Evolutionary conservation across 805 yeast species (phyloP).

Genomic region (Starmerella kuoi): DNA sequence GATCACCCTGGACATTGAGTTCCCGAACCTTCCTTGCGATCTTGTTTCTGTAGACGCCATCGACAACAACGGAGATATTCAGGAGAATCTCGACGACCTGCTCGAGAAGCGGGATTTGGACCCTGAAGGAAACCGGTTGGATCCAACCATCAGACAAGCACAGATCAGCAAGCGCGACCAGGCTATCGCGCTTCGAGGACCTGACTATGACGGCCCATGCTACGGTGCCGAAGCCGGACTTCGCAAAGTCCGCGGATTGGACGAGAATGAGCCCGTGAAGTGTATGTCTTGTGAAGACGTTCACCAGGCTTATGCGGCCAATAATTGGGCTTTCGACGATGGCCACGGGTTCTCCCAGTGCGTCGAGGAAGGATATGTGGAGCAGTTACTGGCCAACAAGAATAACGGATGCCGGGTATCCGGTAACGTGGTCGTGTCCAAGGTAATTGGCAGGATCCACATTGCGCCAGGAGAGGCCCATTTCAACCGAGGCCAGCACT

Average conservation of each 20-base stretch:
- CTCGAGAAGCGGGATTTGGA: conserved; percentile 59
- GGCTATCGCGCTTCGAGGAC: conserved; percentile 23
- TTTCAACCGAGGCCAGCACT: conserved; percentile 44
- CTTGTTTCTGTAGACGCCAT: conserved; percentile 64
- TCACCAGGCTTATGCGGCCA: conserved; percentile 59
- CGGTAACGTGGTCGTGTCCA: conserved; percentile 67
- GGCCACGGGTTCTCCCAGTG: conserved; percentile 83
- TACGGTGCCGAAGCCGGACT: conserved; percentile 46
- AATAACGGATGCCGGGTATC: conserved; percentile 79
- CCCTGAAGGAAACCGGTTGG: conserved; percentile 39
- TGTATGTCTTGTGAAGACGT: conserved; percentile 82
- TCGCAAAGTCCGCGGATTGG: conserved; percentile 30
- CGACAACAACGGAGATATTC: conserved; percentile 80
- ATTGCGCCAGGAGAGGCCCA: conserved; percentile 89
- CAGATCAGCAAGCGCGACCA: conserved; percentile 29
- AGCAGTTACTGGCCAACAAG: conserved; percentile 44
- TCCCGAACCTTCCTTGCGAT: conserved; percentile 80
- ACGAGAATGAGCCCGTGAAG: conserved; percentile 39
- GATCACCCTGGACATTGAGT: conserved; percentile 68
- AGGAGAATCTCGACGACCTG: conserved; percentile 60
- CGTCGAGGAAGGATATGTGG: conserved; percentile 75
- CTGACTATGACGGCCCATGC: conserved; percentile 73
- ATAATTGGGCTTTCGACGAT: conserved; percentile 81
- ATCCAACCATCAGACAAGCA: conserved; percentile 32
- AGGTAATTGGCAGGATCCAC: conserved; percentile 83